Evolutionary conservation across 768 basidiomycete genomes (phyloP), one percentile per base, ranked within the genome.

Genomic region (Leucocoprinus birnbaumii): DNA sequence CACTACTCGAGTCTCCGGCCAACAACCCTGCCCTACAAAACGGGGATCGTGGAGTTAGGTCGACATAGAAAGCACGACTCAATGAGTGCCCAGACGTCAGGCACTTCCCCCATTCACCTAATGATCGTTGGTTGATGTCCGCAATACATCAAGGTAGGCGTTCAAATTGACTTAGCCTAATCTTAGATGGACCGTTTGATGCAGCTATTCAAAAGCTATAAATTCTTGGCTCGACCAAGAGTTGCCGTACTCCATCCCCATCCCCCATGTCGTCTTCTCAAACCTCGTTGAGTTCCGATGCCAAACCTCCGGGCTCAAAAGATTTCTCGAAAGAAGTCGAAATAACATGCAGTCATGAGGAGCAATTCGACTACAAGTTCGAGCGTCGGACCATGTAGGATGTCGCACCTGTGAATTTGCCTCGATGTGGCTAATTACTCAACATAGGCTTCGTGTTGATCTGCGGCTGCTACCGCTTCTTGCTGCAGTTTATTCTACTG

Each of bases 311-410:
- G 7, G 31, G 25, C 18, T 47, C 46, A 16, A 37, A 42, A 16
- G 38, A 54, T 7, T 47, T 18, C 35, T 48, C 53, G 34, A 54
- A 46, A 25, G 46, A 54, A 5, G 3, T 47, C 35, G 31, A 47
- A 18, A 27, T 41, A 5, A 18, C 19, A 21, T 44, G 43, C 21
- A 7, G 22, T 13, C 35, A 54, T 11, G 45, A 54, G 4, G 26
- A 21, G 16, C 46, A 21, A 18, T 31, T 5, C 11, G 19, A n/a
- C 22, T 21, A 6, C 19, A 43, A 11, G 16, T 69, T 75, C 35
- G 73, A 75, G 57, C 65, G 63, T 57, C 67, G 60, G 45, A 74
- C 74, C 7, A 71, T 76, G 75, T 74, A 63, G 26, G 63, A 4
- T 13, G n/a, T 45, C 21, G 40, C 9, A 26, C 19, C 8, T 41